A percentile compares a stretch with the other conserved stretches of the same genome.
phyloP scores from a whole-genome alignment of 2,329 filamentous ascomycete species.

The Leptodontidium sp. region DNA sequence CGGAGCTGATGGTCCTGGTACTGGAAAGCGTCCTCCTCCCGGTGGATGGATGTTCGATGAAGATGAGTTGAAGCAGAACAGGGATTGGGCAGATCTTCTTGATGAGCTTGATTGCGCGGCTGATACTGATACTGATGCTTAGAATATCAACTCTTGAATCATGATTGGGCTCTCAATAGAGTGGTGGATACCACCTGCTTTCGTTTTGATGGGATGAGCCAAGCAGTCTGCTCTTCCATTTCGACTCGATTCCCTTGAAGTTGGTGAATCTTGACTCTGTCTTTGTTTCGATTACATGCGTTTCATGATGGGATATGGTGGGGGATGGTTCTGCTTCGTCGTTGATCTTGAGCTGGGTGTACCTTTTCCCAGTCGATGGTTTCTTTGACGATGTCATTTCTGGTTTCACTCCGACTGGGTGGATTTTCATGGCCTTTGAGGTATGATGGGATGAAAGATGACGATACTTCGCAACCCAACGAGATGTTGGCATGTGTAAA shows the following conservation, averaged over 20 bases:
- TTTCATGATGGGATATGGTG: too few relatives aligned
- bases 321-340: too few relatives aligned
- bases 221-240: neutral
- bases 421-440: neutral
- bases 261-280: neutral
- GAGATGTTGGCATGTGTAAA: neutral
- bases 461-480: neutral
- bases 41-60: slow-evolving; percentile 21
- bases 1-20: slow-evolving; percentile 6
- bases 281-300: too few relatives aligned
- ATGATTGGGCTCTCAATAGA: too few relatives aligned
- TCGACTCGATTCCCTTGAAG: neutral
- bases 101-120: slow-evolving; percentile 1
- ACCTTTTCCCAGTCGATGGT: neutral
- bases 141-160: neutral
- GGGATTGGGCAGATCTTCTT: slow-evolving; percentile 8
- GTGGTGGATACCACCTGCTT: too few relatives aligned
- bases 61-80: neutral
- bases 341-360: too few relatives aligned
- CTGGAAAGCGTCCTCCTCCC: neutral
- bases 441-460: neutral
- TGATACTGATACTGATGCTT: slow-evolving; percentile 12
- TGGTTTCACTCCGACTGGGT: neutral
- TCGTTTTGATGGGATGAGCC: too few relatives aligned
- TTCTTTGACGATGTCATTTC: neutral